These are phyloP conservation scores for Candida gigantensis DNA, from an alignment of 1,139 yeast genomes.

Conservation along the genomic window DNA sequence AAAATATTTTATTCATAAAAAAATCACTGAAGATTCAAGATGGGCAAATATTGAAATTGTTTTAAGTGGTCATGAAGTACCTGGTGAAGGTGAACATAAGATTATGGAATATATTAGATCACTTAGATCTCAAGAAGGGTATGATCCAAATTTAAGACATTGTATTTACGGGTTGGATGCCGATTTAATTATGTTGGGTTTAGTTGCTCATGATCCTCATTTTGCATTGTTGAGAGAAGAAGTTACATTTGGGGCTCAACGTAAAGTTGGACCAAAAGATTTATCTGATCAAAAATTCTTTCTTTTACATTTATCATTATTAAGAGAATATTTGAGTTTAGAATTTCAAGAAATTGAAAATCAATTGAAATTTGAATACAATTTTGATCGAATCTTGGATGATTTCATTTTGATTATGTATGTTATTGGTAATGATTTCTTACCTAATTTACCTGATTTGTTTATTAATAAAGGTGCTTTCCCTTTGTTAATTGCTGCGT, in stretches of 20 bases:
- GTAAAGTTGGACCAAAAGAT: constrained; percentile 41
- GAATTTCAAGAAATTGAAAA: constrained; percentile 76
- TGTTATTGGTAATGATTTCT: constrained; percentile 96
- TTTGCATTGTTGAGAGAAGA: constrained; percentile 94
- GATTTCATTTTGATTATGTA: constrained; percentile 91
- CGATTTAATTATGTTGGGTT: constrained; percentile 93
- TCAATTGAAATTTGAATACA: constrained; percentile 66
- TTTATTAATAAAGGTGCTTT: constrained; percentile 95
- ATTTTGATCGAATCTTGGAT: constrained; percentile 87
- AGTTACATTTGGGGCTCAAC: constrained; percentile 74
- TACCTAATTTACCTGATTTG: constrained; percentile 95
- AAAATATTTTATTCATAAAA: constrained; percentile 88
- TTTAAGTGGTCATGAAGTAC: constrained; percentile 96
- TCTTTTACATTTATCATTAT: constrained; percentile 78
- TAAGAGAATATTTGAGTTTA: constrained; percentile 86
- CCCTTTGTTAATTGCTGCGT: constrained; percentile 83
- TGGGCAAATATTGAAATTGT: constrained; percentile 87
- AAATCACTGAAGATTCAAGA: constrained; percentile 83
- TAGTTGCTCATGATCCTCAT: constrained; percentile 96
- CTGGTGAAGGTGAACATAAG: constrained; percentile 99
- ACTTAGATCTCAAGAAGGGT: constrained; percentile 70
- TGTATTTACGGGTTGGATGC: constrained; percentile 98
- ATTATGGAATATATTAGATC: constrained; percentile 92
- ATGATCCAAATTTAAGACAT: constrained; percentile 86
- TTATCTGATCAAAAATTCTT: constrained; percentile 80